Conservation (phyloP, 2,329 filamentous ascomycete genomes). For the Aspergillus unguis region DNA sequence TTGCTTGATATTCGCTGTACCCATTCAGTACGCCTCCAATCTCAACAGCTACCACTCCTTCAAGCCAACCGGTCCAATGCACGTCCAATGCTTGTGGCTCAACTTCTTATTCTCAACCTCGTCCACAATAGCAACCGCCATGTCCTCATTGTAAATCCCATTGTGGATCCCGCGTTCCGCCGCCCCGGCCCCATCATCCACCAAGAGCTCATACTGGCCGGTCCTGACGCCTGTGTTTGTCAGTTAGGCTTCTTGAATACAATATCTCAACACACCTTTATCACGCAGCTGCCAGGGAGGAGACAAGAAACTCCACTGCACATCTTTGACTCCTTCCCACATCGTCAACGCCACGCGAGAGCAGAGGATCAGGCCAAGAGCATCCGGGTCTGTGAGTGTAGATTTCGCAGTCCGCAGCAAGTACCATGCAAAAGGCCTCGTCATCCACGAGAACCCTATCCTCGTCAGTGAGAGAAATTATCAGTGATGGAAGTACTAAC, state of each 20-base stretch:
- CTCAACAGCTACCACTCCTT: background rate
- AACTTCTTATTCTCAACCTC: background rate
- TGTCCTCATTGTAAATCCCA: background rate
- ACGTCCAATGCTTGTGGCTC: background rate
- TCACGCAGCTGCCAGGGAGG: background rate
- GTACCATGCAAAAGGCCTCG: background rate
- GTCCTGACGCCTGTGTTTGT: background rate
- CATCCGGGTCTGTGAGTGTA: background rate
- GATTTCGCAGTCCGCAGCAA: background rate
- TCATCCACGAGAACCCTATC: background rate
- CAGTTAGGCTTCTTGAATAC: too few relatives aligned
- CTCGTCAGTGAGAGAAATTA: background rate
- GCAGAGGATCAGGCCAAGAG: background rate
- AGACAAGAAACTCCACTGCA: background rate
- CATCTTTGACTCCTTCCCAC: background rate
- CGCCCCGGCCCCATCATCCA: background rate
- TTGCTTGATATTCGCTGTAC: too few relatives aligned
- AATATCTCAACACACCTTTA: background rate
- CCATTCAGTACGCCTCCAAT: too few relatives aligned
- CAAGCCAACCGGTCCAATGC: background rate
- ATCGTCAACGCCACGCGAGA: background rate
- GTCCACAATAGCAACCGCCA: background rate
- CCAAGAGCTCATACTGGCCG: background rate
- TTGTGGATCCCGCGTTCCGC: background rate
- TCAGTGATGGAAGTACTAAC: background rate